Base-by-base conservation (phyloP, 805 yeast genomes). In the Saccharomycopsis sp. region DNA sequence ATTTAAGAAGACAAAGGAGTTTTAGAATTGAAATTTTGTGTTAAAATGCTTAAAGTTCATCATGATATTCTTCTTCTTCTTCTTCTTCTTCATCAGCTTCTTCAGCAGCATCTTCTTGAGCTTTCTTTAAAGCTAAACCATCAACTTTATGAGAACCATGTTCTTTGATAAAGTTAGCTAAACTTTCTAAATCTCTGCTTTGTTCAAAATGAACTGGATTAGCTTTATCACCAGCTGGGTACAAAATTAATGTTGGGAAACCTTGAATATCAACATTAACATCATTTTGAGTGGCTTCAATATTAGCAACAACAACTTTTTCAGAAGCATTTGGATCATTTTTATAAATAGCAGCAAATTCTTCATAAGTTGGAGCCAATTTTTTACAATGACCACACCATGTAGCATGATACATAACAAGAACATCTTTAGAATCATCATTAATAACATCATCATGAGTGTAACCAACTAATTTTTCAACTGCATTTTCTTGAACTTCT, bases 311-410 rank as follows among this genome's bases (percentile, higher is more conserved):
- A 31, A 76, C 58, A 44, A 89, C 82, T 57, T 76, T 69, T 40
- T 64, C 64, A 40, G 62, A 58, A 37, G 67, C 66, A 35, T 60
- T 66, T 18, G 62, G 55, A 55, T 77, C 75, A 38, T 69, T 60
- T 45, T 65, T 67, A 62, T 70, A 83, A 40, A 80, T 53, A 37
- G 66, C 77, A 39, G 89, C 96, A 50, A 92, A 73, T 58, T 88
- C 92, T 59, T 84, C 94, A 69, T 77, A 89, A 44, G 68, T 70
- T 56, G 96, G 95, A 39, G 89, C 89, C 59, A 87, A 70, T 63
- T 74, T 83, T 70, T 85, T 86, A 70, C 96, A 86, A 70, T 87
- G 95, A 35, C 95, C 94, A 69, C 95, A 87, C 96, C 96, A 88
- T 64, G 94, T 94, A 36, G 97, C 96, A 57, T 84, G 88, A 65